phyloP scores from a whole-genome alignment of 192 early-diverging fungal genomes.

The Coemansia sp. region DNA sequence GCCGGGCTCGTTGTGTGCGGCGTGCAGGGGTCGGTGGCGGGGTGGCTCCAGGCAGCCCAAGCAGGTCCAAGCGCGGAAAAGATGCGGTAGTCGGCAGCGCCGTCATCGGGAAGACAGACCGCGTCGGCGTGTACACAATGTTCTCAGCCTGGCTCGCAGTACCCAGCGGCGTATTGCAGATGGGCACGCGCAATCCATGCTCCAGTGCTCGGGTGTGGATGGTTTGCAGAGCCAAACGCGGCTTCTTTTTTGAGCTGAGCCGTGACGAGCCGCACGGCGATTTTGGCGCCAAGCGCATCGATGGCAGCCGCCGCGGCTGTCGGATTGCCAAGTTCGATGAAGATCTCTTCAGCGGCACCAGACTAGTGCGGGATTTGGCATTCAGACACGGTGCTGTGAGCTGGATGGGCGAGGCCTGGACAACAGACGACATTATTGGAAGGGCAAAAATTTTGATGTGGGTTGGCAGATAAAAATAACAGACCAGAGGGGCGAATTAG shows the following conservation, averaged over 20 bases:
- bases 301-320: slow-evolving; percentile 18
- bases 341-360: slow-evolving; percentile 12
- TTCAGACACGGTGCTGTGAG: neutral
- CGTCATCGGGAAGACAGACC: slow-evolving; percentile 8
- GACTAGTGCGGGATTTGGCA: slow-evolving; percentile 6
- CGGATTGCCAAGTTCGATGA: slow-evolving; percentile 13
- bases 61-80: slow-evolving; percentile 12
- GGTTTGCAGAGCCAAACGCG: slow-evolving; percentile 34
- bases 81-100: slow-evolving; percentile 9
- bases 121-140: slow-evolving; percentile 16
- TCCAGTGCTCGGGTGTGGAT: slow-evolving; percentile 48
- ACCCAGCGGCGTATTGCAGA: slow-evolving; percentile 47
- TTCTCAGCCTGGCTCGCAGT: slow-evolving; percentile 29
- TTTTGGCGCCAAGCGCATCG: slow-evolving; percentile 23
- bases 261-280: slow-evolving; percentile 3
- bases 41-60: neutral
- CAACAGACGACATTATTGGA: slow-evolving; percentile 5
- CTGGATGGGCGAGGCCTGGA: slow-evolving; percentile 7
- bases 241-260: slow-evolving; percentile 26
- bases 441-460: neutral
- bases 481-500: neutral
- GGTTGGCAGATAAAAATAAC: neutral
- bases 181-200: slow-evolving; percentile 46
- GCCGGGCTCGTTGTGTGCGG: slow-evolving; percentile 10
- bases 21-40: neutral